A percentile compares a stretch with the other conserved stretches of the same genome.
Conservation (phyloP, 345 rosid species). For the Xanthoceras sorbifolium region DNA sequence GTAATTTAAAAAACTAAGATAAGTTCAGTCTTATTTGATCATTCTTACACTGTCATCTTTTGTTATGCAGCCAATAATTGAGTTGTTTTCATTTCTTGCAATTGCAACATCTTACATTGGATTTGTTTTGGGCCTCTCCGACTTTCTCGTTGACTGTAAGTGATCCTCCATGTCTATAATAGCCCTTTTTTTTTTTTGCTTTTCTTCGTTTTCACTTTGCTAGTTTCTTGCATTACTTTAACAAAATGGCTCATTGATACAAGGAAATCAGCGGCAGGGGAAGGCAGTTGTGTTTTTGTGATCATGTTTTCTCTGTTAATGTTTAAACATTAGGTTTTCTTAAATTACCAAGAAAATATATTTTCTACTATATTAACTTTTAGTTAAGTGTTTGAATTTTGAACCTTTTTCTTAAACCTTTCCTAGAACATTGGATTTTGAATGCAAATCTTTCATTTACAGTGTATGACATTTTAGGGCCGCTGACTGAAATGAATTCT, state of each 20-base stretch:
- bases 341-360: too few relatives aligned
- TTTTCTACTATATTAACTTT: too few relatives aligned
- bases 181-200: not conserved
- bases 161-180: constrained; percentile 14
- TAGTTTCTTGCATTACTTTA: not conserved
- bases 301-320: too few relatives aligned
- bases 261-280: not conserved
- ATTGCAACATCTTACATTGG: constrained; percentile 91
- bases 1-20: too few relatives aligned
- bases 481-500: too few relatives aligned
- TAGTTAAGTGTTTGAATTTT: not conserved
- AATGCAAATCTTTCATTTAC: not conserved
- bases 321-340: too few relatives aligned
- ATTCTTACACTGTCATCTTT: too few relatives aligned
- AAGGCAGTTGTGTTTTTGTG: not conserved
- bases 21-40: too few relatives aligned
- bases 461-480: too few relatives aligned
- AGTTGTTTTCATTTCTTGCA: constrained; percentile 81
- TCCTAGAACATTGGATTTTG: not conserved
- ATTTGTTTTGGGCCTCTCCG: constrained; percentile 83
- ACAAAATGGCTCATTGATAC: not conserved
- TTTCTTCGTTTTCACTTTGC: not conserved
- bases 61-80: constrained; percentile 72
- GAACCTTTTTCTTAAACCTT: too few relatives aligned
- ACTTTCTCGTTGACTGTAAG: constrained; percentile 91